A percentile compares a stretch with the other conserved stretches of the same genome.
phyloP scores from a whole-genome alignment of 768 basidiomycete species.

The Harrya chromipes region DNA sequence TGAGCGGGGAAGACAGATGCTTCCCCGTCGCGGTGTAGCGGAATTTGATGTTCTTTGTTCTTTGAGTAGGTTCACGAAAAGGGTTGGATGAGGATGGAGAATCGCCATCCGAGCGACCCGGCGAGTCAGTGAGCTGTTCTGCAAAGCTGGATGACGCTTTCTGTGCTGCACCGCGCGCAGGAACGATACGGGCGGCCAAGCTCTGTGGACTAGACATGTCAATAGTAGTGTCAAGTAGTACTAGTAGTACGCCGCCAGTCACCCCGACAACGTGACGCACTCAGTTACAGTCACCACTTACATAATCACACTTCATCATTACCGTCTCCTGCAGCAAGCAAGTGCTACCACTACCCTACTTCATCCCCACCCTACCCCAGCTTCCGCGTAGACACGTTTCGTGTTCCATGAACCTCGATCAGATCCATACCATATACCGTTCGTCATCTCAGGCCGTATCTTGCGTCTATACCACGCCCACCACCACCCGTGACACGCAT shows the following conservation, averaged over 20 bases:
- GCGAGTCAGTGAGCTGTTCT: slow-evolving; percentile 30
- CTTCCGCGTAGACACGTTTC: neutral
- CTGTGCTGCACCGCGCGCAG: slow-evolving; percentile 34
- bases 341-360: neutral
- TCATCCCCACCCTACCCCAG: slow-evolving; percentile 12
- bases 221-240: neutral
- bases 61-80: slow-evolving; percentile 24
- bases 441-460: neutral
- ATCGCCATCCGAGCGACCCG: slow-evolving; percentile 24
- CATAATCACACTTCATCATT: slow-evolving; percentile 19
- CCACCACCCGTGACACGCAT: too few species aligned
- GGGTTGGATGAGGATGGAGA: slow-evolving; percentile 15
- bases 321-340: slow-evolving; percentile 21
- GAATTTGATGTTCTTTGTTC: slow-evolving; percentile 29
- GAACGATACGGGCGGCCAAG: slow-evolving; percentile 15
- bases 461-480: slow-evolving; percentile 9
- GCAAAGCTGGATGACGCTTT: slow-evolving; percentile 33
- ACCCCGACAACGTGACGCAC: slow-evolving; percentile 12
- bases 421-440: slow-evolving; percentile 9
- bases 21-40: slow-evolving; percentile 33
- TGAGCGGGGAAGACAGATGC: slow-evolving; percentile 33
- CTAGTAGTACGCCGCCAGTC: slow-evolving; percentile 10
- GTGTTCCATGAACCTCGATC: slow-evolving; percentile 12
- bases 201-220: slow-evolving; percentile 16
- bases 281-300: slow-evolving; percentile 12